phyloP scores from a whole-genome alignment of 176 grass and related monocot genomes.

The Aechmea fasciata region DNA sequence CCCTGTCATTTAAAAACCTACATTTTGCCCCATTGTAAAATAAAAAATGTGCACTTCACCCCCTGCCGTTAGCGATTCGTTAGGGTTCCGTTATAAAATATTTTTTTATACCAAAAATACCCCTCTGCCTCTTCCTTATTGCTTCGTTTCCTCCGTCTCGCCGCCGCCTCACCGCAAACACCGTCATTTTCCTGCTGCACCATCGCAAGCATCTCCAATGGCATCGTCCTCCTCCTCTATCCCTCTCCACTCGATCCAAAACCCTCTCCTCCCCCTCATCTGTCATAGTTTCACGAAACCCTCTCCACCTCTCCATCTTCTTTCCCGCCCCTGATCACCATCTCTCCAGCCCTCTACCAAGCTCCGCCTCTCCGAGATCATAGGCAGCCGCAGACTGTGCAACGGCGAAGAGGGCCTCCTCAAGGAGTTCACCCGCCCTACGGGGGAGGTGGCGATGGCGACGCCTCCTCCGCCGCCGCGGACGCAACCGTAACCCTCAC shows the following conservation, averaged over 20 bases:
- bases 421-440: conserved; percentile 31
- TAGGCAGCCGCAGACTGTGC: conserved; percentile 53
- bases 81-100: too few relatives aligned
- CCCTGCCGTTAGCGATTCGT: too few relatives aligned
- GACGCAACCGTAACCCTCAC: not conserved
- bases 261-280: conserved; percentile 24
- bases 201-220: too few relatives aligned
- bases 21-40: too few relatives aligned
- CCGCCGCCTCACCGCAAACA: too few relatives aligned
- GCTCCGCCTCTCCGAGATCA: conserved; percentile 28
- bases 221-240: too few relatives aligned
- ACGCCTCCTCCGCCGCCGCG: not conserved
- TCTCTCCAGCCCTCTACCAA: conserved; percentile 25
- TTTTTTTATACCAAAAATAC: too few relatives aligned
- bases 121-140: too few relatives aligned
- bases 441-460: not conserved
- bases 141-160: too few relatives aligned
- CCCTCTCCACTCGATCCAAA: conserved; percentile 14
- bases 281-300: conserved; percentile 20
- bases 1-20: too few relatives aligned
- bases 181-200: too few relatives aligned
- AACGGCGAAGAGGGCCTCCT: conserved; percentile 50
- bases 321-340: conserved; percentile 8
- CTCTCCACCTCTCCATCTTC: not conserved
- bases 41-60: too few relatives aligned